Evolutionary conservation across 2,329 filamentous ascomycete species (phyloP), one percentile per base, ranked within the genome.

Genomic region (Colletotrichum sansevieriae): DNA sequence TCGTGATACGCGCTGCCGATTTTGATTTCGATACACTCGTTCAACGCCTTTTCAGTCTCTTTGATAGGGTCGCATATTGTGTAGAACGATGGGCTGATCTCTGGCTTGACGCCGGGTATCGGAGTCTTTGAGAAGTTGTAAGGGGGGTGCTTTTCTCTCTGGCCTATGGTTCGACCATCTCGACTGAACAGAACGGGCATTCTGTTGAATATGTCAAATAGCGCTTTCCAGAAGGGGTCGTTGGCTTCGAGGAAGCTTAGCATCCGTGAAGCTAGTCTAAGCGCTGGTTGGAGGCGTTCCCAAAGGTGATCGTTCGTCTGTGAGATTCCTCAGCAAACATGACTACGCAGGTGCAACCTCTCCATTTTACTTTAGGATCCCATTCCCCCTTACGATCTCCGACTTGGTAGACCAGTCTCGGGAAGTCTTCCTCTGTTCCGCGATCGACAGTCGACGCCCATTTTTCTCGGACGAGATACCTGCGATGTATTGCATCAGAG

Each of bases 251-350:
- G 61, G 12, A 62, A 52, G 1, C 57, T 13, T 1, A 78, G 63
- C 3, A 78, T 56, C 2, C 73, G 71, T 1, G 75, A 73, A 9
- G 73, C 71, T 10, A 78, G 69, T 46, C 72, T 70, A 7, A 78
- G 72, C 6, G 75, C 72, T 8, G 76, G 77, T 18, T 76, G 73
- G 44, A 78, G 63, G 13, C 72, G 74, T 3, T 71, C 15, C 77
- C 77, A 78, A 1, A 78, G 59, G 4, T 46, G 61, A 10, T 71
- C 65, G n/a, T 78, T 73, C 3, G 73, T 74, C 29, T 68, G 67
- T 70, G 9, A 1, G 29, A 60, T 71, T 1, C 71, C 65, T 52
- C 44, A 22, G 47, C 20, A 4, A 29, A 25, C 2, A 15, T 6
- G 13, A 11, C 13, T 47, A 12, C 13, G 22, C 12, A 15, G 18